A percentile compares a stretch with the other conserved stretches of the same genome.
phyloP scores from a whole-genome alignment of 495 filamentous ascomycete genomes.

The Lepraria neglecta region DNA sequence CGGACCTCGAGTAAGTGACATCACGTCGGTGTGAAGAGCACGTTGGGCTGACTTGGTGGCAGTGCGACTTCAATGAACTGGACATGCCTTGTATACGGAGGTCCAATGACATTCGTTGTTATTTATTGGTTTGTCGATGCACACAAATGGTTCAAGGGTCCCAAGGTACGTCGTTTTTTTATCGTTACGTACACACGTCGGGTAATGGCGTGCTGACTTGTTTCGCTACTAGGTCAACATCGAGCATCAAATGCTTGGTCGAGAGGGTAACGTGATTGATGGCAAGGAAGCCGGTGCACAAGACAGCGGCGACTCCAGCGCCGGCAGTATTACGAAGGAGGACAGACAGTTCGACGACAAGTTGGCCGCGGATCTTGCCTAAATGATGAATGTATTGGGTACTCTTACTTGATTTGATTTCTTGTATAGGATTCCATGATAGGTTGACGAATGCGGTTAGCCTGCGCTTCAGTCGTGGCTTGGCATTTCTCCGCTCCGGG shows the following conservation, averaged over 20 bases:
- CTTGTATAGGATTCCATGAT: neutral
- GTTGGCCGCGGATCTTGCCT: slow-evolving; percentile 18
- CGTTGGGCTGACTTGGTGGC: slow-evolving; percentile 13
- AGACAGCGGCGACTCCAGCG: slow-evolving; percentile 21
- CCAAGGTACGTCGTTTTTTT: slow-evolving; percentile 41
- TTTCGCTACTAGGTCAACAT: slow-evolving; percentile 23
- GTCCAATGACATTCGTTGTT: slow-evolving; percentile 53
- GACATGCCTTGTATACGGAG: slow-evolving; percentile 72
- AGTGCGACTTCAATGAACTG: slow-evolving; percentile 56
- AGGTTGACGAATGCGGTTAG: no score
- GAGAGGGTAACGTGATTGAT: slow-evolving; percentile 20
- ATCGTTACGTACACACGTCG: neutral
- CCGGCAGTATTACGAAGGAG: slow-evolving; percentile 19
- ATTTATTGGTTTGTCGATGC: slow-evolving; percentile 70
- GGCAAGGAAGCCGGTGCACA: slow-evolving; percentile 12
- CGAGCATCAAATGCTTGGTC: slow-evolving; percentile 28
- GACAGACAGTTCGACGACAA: slow-evolving; percentile 10
- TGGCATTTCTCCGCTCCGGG: no score
- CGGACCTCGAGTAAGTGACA: slow-evolving; percentile 46
- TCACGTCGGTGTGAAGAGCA: neutral
- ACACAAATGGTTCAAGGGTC: slow-evolving; percentile 70
- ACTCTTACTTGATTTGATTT: neutral
- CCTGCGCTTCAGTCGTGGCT: no score
- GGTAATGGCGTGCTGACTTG: neutral
- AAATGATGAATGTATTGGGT: neutral